Evolutionary conservation across 768 basidiomycete genomes (phyloP).

Genomic region (Hortiboletus flavorubellus): DNA sequence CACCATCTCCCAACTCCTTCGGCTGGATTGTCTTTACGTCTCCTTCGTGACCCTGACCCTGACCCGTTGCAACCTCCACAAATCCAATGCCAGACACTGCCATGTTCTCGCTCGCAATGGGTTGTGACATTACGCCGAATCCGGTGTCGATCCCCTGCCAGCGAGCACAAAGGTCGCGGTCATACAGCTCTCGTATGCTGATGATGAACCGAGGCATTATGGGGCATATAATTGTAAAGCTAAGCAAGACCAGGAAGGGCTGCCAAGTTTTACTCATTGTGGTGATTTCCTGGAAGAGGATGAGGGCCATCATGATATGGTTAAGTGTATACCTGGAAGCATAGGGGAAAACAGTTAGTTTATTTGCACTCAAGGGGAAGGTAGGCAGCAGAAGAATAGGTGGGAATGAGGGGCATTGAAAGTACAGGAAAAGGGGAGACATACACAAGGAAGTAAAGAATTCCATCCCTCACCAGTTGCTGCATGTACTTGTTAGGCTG

Average conservation of each 20-base stretch:
- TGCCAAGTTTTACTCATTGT: background rate
- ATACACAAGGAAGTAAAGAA: background rate
- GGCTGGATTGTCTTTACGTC: background rate
- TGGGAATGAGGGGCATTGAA: background rate
- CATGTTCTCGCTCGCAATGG: too few relatives aligned
- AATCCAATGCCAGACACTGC: background rate
- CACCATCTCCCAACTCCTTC: background rate
- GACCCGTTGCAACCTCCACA: background rate
- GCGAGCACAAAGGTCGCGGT: background rate
- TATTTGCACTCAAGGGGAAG: too few relatives aligned
- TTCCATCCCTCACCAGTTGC: background rate
- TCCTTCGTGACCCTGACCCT: background rate
- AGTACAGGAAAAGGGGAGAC: too few relatives aligned
- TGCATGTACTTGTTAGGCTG: background rate
- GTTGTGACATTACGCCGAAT: background rate
- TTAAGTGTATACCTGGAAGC: too few relatives aligned
- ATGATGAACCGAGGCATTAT: slow-evolving; percentile 2
- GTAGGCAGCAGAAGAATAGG: too few relatives aligned
- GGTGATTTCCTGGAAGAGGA: too few relatives aligned
- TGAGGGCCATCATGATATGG: too few relatives aligned
- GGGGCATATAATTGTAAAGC: background rate
- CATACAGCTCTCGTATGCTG: background rate
- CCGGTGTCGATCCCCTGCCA: background rate
- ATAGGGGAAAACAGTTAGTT: too few relatives aligned
- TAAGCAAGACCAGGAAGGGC: background rate